A percentile compares a stretch with the other conserved stretches of the same genome.
phyloP scores from a whole-genome alignment of 345 rosid species.

The Cardamine resedifolia region DNA sequence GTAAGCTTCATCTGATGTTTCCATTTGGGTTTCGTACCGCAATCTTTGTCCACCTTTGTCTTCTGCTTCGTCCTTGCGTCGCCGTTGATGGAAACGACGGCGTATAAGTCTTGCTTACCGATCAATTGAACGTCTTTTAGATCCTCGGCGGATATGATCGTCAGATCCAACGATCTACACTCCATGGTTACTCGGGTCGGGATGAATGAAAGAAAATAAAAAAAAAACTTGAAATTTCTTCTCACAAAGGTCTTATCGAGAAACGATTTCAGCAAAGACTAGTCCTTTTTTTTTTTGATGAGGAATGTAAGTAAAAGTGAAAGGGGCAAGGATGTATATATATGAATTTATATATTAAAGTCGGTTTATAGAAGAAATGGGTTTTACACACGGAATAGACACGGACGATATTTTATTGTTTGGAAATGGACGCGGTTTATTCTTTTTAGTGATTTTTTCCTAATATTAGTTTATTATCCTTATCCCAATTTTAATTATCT shows the following conservation, averaged over 20 bases:
- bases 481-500: neutral
- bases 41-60: constrained; percentile 54
- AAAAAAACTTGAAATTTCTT: neutral
- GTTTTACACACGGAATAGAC: constrained; percentile 25
- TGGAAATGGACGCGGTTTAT: constrained; percentile 21
- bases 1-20: constrained; percentile 50
- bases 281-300: neutral
- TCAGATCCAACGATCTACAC: constrained; percentile 55
- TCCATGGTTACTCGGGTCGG: constrained; percentile 44
- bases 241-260: neutral
- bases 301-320: neutral
- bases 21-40: constrained; percentile 59
- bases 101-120: constrained; percentile 65
- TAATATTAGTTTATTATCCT: constrained; percentile 1
- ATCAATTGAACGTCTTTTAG: constrained; percentile 55
- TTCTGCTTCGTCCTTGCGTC: constrained; percentile 48
- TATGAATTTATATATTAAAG: neutral
- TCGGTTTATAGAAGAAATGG: constrained; percentile 7
- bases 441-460: neutral
- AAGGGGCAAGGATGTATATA: neutral
- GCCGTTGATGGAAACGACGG: constrained; percentile 48
- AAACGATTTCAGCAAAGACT: neutral
- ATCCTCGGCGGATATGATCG: constrained; percentile 49
- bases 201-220: neutral
- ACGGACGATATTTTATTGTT: constrained; percentile 1